Conservation (phyloP, 305 asterid species). For the Fraxinus latifolia region DNA sequence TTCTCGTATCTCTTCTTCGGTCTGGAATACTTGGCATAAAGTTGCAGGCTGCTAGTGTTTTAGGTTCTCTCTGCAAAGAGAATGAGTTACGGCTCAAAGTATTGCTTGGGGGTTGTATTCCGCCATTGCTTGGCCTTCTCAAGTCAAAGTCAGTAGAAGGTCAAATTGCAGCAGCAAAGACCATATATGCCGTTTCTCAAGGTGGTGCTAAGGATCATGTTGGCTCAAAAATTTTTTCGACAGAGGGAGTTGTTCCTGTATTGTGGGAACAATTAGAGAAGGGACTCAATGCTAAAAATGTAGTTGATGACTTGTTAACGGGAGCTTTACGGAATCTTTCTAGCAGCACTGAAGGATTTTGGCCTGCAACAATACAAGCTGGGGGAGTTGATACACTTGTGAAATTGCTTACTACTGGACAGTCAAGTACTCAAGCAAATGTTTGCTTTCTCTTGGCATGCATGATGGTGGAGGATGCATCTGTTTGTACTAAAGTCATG, state of each 20-base stretch:
- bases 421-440: constrained; percentile 87
- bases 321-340: constrained; percentile 89
- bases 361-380: constrained; percentile 79
- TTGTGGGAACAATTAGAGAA: constrained; percentile 87
- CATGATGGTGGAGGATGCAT: constrained; percentile 98
- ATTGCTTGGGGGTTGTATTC: constrained; percentile 96
- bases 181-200: constrained; percentile 95
- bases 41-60: constrained; percentile 87
- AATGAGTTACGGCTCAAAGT: constrained; percentile 93
- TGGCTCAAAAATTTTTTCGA: constrained; percentile 94
- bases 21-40: constrained; percentile 85
- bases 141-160: constrained; percentile 90
- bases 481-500: constrained; percentile 78
- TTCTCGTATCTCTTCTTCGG: constrained; percentile 87
- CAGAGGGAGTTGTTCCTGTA: constrained; percentile 98
- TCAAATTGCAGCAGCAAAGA: constrained; percentile 93
- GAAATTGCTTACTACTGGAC: constrained; percentile 80
- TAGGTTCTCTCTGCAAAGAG: constrained; percentile 95
- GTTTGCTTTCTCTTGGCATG: constrained; percentile 95
- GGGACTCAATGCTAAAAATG: constrained; percentile 85
- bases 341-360: constrained; percentile 95
- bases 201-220: constrained; percentile 96
- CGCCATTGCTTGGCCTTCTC: constrained; percentile 97
- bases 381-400: constrained; percentile 94
- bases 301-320: constrained; percentile 78